Conservation (phyloP, 805 yeast genomes). For the Ogataea dorogensis region DNA sequence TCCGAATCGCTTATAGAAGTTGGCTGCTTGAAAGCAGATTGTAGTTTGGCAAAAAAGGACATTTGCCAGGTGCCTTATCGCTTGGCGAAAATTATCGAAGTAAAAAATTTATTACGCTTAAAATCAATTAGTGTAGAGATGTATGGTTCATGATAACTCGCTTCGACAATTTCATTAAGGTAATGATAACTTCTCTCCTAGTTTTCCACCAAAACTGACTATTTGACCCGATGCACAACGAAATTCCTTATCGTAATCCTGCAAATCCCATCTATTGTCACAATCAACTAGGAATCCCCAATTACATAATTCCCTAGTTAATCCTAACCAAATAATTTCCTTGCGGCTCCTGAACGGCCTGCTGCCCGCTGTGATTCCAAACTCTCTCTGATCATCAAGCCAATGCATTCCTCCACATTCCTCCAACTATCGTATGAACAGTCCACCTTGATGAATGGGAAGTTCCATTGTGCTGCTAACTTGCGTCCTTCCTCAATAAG, state of each 20-base stretch:
- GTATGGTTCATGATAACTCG: no score
- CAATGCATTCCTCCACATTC: slow-evolving; percentile 55
- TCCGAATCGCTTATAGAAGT: background rate
- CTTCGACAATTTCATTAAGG: no score
- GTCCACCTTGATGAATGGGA: slow-evolving; percentile 66
- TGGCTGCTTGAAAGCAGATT: slow-evolving; percentile 17
- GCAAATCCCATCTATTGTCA: no score
- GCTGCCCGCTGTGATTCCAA: slow-evolving; percentile 38
- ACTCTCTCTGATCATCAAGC: slow-evolving; percentile 58
- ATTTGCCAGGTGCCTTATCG: slow-evolving; percentile 9
- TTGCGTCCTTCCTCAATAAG: slow-evolving; percentile 56
- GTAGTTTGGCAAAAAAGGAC: slow-evolving; percentile 22
- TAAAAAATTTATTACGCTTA: no score
- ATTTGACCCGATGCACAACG: no score
- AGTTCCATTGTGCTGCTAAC: slow-evolving; percentile 59
- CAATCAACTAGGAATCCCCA: no score
- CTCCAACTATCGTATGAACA: slow-evolving; percentile 41
- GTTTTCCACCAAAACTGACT: no score
- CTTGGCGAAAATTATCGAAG: background rate
- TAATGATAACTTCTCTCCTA: no score
- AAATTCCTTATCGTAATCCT: no score
- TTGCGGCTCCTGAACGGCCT: slow-evolving; percentile 6
- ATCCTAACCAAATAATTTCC: background rate
- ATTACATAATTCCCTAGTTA: no score
- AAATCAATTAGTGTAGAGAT: no score